A percentile compares a stretch with the other conserved stretches of the same genome.
Conservation (phyloP, 495 filamentous ascomycete genomes). For the Aspergillus nidulans region DNA sequence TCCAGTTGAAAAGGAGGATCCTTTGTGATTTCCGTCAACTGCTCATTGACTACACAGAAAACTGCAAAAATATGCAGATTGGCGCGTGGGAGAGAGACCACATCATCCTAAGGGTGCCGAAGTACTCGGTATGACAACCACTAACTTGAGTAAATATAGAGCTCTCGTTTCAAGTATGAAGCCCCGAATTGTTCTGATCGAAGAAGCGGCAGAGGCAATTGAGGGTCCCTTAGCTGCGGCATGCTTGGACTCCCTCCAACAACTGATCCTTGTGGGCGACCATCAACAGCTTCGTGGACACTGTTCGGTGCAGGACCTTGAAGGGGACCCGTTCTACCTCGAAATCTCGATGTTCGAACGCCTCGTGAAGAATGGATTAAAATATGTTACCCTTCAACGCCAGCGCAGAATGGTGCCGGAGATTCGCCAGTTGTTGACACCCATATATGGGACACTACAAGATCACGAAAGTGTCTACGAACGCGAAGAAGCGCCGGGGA, state of each 20-base stretch:
- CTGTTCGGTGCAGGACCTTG: slow-evolving; percentile 51
- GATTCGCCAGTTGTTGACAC: slow-evolving; percentile 56
- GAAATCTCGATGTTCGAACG: slow-evolving; percentile 75
- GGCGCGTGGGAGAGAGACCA: slow-evolving; percentile 55
- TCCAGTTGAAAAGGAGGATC: slow-evolving; percentile 39
- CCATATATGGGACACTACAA: slow-evolving; percentile 61
- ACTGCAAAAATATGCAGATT: slow-evolving; percentile 39
- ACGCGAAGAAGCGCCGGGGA: slow-evolving; percentile 66
- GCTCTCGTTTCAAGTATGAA: slow-evolving; percentile 63
- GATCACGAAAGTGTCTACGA: slow-evolving; percentile 66
- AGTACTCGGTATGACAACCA: slow-evolving; percentile 71
- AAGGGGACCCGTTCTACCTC: slow-evolving; percentile 54
- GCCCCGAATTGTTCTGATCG: slow-evolving; percentile 64
- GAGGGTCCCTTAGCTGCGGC: slow-evolving; percentile 62
- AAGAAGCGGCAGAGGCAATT: slow-evolving; percentile 72
- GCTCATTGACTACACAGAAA: slow-evolving; percentile 38
- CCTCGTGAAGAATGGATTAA: slow-evolving; percentile 63
- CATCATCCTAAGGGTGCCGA: slow-evolving; percentile 48
- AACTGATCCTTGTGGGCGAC: slow-evolving; percentile 73
- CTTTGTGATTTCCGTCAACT: slow-evolving; percentile 37
- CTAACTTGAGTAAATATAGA: slow-evolving; percentile 86
- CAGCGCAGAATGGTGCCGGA: slow-evolving; percentile 75
- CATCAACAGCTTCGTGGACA: slow-evolving; percentile 68
- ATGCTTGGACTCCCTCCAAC: slow-evolving; percentile 64
- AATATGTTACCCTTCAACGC: slow-evolving; percentile 53